A percentile compares a stretch with the other conserved stretches of the same genome.
These are phyloP conservation scores for Fraxinus nigra DNA, from an alignment of 305 asterid species.

Conservation along the genomic window DNA sequence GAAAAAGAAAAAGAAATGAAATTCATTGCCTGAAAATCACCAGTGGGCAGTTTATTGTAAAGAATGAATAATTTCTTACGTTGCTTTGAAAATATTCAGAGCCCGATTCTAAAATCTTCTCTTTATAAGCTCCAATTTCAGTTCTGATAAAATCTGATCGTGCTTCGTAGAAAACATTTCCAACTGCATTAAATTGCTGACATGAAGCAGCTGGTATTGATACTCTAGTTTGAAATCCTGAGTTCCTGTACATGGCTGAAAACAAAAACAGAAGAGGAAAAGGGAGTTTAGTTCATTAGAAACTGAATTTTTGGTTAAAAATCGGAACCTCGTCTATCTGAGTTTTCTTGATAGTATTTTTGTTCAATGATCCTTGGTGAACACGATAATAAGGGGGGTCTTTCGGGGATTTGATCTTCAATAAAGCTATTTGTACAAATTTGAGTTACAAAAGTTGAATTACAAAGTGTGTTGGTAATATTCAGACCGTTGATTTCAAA, in stretches of 20 bases:
- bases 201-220: constrained; percentile 22
- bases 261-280: neutral
- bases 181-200: constrained; percentile 24
- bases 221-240: constrained; percentile 5
- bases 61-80: constrained; percentile 18
- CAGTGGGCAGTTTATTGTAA: neutral
- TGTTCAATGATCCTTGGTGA: neutral
- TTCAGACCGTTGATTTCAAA: too few species aligned
- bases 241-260: constrained; percentile 25
- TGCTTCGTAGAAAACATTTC: constrained; percentile 27
- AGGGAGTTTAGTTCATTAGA: neutral
- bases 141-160: constrained; percentile 38
- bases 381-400: neutral
- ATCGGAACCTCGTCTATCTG: neutral
- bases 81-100: constrained; percentile 46
- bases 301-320: neutral
- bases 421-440: too few species aligned
- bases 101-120: constrained; percentile 45
- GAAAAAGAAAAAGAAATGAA: neutral
- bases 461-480: too few species aligned
- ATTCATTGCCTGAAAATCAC: neutral
- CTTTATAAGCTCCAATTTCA: constrained; percentile 45
- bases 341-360: neutral
- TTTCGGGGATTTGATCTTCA: neutral
- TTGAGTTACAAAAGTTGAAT: too few species aligned